These are phyloP conservation scores for Trichophyton verrucosum DNA, from an alignment of 2,329 filamentous ascomycete species.

Conservation along the genomic window DNA sequence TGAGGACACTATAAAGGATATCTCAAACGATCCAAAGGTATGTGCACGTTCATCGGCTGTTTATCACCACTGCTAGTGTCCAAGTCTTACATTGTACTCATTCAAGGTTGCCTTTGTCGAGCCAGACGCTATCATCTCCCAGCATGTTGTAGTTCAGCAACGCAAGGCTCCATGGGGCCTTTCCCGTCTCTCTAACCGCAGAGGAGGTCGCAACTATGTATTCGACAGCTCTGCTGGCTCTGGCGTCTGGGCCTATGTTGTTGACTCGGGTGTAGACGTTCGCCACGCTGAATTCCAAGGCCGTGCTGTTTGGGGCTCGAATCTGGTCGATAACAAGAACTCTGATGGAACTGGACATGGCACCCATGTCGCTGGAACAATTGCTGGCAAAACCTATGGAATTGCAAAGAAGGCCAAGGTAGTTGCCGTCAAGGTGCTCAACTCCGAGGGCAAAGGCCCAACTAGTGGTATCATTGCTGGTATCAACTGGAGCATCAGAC, in stretches of 20 bases:
- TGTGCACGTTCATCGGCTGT: not conserved
- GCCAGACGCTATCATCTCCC: not conserved
- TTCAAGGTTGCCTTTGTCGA: conserved; percentile 9
- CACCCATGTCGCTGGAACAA: conserved; percentile 28
- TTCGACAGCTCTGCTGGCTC: conserved; percentile 25
- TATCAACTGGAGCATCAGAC: conserved; percentile 31
- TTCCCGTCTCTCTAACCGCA: conserved; percentile 20
- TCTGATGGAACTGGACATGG: conserved; percentile 24
- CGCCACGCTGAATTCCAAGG: conserved; percentile 25
- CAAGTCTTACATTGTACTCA: not conserved
- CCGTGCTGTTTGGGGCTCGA: conserved; percentile 25
- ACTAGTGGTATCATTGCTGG: conserved; percentile 38
- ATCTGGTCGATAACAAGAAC: conserved; percentile 16
- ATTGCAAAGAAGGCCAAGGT: conserved; percentile 28
- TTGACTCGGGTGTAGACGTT: conserved; percentile 27
- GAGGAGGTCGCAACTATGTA: conserved; percentile 17
- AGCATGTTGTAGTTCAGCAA: conserved; percentile 11
- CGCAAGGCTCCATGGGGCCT: conserved; percentile 23
- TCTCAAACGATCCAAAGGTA: conserved; percentile 3
- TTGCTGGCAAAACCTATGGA: conserved; percentile 24
- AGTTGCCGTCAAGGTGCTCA: conserved; percentile 40
- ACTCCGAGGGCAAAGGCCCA: conserved; percentile 31
- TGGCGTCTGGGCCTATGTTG: conserved; percentile 25
- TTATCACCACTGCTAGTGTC: not conserved
- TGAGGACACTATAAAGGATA: conserved; percentile 4